phyloP scores from a whole-genome alignment of 345 rosid genomes.

The Atalantia buxifolia region DNA sequence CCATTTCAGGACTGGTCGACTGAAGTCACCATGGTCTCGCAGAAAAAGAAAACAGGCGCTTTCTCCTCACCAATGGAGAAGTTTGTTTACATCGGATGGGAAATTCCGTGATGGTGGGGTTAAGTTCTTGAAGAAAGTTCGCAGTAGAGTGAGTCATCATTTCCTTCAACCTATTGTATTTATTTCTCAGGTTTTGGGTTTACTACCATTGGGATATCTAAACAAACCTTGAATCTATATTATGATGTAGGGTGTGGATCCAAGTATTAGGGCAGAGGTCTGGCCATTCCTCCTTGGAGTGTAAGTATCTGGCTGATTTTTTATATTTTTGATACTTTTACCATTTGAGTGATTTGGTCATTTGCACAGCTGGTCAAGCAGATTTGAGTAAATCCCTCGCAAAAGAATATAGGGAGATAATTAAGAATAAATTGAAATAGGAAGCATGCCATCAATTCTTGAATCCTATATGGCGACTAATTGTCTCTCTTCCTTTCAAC shows the following conservation, averaged over 20 bases:
- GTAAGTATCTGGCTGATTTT: slow-evolving; percentile 46
- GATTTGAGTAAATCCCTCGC: background rate
- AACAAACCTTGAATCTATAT: slow-evolving; percentile 8
- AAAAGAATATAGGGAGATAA: background rate
- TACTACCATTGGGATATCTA: slow-evolving; percentile 12
- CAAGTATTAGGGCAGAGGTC: slow-evolving; percentile 77
- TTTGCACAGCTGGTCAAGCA: background rate
- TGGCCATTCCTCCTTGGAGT: slow-evolving; percentile 99
- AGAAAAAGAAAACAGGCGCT: slow-evolving; percentile 71
- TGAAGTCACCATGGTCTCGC: slow-evolving; percentile 90
- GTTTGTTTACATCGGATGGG: slow-evolving; percentile 67
- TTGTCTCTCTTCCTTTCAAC: slow-evolving; percentile 16
- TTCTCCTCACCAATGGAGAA: slow-evolving; percentile 70
- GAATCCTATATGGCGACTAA: background rate
- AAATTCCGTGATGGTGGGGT: slow-evolving; percentile 73
- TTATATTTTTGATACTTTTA: background rate
- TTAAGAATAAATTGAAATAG: background rate
- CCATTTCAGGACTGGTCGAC: slow-evolving; percentile 53
- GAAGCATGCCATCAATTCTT: background rate
- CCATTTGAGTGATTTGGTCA: background rate
- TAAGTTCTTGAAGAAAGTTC: slow-evolving; percentile 80
- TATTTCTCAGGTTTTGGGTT: slow-evolving; percentile 7
- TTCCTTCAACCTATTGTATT: slow-evolving; percentile 1
- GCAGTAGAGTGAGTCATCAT: slow-evolving; percentile 72
- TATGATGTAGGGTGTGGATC: slow-evolving; percentile 80